Evolutionary conservation across 176 grass and related monocot genomes (phyloP).

Genomic region (Rhynchospora pubera): DNA sequence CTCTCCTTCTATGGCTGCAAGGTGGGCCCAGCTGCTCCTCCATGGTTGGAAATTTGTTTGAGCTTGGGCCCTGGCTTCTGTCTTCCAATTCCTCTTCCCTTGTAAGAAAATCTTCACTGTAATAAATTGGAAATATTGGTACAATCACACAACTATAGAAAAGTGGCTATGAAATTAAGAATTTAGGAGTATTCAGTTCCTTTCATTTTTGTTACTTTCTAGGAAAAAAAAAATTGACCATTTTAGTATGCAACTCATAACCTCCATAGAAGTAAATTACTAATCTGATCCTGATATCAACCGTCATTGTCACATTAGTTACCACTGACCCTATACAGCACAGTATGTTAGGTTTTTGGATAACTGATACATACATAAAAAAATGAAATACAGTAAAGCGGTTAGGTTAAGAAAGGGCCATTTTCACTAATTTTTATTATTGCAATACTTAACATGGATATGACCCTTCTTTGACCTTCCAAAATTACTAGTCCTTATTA

Average conservation of each 20-base stretch:
- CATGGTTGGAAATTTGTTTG: constrained; percentile 52
- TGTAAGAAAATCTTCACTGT: neutral
- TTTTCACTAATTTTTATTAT: neutral
- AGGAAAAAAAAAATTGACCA: neutral
- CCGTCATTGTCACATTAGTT: neutral
- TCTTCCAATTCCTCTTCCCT: constrained; percentile 13
- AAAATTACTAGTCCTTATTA: neutral
- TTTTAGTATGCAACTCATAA: neutral
- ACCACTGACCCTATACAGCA: neutral
- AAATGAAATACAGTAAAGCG: neutral
- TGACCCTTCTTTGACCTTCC: neutral
- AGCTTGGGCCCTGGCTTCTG: constrained; percentile 54
- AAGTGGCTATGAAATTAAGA: neutral
- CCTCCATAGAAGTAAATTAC: neutral
- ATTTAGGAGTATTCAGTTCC: neutral
- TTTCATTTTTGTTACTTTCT: neutral
- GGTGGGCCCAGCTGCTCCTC: constrained; percentile 59
- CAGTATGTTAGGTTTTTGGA: neutral
- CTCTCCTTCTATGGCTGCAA: constrained; percentile 65
- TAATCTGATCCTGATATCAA: neutral
- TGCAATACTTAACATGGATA: neutral
- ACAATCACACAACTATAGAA: neutral
- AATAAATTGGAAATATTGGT: neutral
- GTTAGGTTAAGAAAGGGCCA: neutral
- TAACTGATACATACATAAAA: neutral